Evolutionary conservation across 305 asterid species (phyloP), one percentile per base, ranked within the genome.

Genomic region (Solanum chacoense): DNA sequence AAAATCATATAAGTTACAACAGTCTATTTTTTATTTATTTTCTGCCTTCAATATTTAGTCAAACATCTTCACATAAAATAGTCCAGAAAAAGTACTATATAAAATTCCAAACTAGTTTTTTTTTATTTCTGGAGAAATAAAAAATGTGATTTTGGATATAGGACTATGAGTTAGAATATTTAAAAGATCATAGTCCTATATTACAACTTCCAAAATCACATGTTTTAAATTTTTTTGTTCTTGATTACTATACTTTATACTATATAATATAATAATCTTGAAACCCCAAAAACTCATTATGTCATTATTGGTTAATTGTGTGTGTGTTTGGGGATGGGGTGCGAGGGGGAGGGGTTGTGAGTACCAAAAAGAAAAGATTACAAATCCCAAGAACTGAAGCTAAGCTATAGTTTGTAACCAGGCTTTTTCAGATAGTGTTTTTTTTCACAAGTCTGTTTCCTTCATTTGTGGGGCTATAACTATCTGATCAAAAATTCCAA

Each of bases 301-400:
- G 50, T 55, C 85, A 75, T 55, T 76, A 45, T 50, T 50, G 32
- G 31, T 18, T 83, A 50, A 81, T 81, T 45, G 26, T 59, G 24
- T 55, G n/a, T 50, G 4, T 20, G 7, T 45, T 42, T 42, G 55
- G 18, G 55, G 2, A 7, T 13, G 50, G 8, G 18, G 11, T 2
- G 59, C 0, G 65, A 1, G 10, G 7, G 8, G 7, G 36, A 24
- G 22, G 10, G 13, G 2, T 22, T 59, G 18, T 12, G 63, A 83
- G 72, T 45, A 67, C 73, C 72, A 31, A 20, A 83, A 75, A 50
- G 16, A 74, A 69, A 38, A 74, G 42, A 67, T 76, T 55, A 34
- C 89, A 87, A 87, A 87, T 76, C 89, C 89, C 89, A 4, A 87
- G 63, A 87, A 87, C 85, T 87, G 77, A 50, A 87, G 85, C 26